A percentile compares a stretch with the other conserved stretches of the same genome.
Conservation (phyloP, 805 yeast genomes). For the Nakazawaea molendinolei region DNA sequence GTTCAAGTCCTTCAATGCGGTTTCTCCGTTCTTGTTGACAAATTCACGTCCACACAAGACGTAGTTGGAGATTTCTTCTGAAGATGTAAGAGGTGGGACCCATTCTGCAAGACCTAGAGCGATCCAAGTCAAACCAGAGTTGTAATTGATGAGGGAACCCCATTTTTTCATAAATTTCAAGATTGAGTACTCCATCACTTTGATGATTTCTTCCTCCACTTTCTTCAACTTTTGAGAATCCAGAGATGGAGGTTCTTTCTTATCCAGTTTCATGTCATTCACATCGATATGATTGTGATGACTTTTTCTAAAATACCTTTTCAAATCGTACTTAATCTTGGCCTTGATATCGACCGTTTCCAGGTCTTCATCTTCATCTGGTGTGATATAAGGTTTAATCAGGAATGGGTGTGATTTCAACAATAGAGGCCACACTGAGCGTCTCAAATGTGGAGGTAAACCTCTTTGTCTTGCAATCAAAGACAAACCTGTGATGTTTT, state of each 20-base stretch:
- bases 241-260: slow-evolving; percentile 2
- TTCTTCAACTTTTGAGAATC: slow-evolving; percentile 29
- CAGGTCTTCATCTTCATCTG: slow-evolving; percentile 38
- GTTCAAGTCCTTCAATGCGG: slow-evolving; percentile 25
- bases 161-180: slow-evolving; percentile 64
- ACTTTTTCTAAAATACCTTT: slow-evolving; percentile 49
- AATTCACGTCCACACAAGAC: slow-evolving; percentile 51
- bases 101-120: slow-evolving; percentile 87
- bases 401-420: slow-evolving; percentile 83
- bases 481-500: slow-evolving; percentile 72
- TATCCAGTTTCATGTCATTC: slow-evolving; percentile 4
- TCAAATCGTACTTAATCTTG: slow-evolving; percentile 49
- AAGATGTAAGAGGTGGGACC: slow-evolving; percentile 53
- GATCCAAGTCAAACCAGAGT: slow-evolving; percentile 79
- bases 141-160: slow-evolving; percentile 73
- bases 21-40: slow-evolving; percentile 27
- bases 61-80: slow-evolving; percentile 30
- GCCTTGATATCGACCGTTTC: slow-evolving; percentile 20
- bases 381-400: slow-evolving; percentile 61
- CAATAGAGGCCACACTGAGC: slow-evolving; percentile 78
- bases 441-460: slow-evolving; percentile 74
- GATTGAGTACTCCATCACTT: slow-evolving; percentile 53
- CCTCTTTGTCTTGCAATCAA: slow-evolving; percentile 77
- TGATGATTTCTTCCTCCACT: slow-evolving; percentile 47
- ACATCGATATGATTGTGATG: slow-evolving; percentile 26